Evolutionary conservation across 208 protist genomes (phyloP).

Genomic region (Leishmania amazonensis): DNA sequence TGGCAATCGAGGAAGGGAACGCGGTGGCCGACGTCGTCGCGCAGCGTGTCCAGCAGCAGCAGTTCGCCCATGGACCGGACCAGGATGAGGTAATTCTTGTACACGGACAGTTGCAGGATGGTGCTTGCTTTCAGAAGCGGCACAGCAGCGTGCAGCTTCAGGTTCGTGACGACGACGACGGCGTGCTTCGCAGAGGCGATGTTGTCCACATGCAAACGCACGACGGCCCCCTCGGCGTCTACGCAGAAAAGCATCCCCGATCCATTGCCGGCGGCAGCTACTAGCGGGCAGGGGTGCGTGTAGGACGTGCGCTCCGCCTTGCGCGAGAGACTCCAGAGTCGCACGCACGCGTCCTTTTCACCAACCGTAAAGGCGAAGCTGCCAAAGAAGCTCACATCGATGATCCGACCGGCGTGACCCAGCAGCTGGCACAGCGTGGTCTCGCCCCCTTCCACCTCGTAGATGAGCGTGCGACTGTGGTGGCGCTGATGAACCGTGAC

Average conservation of each 20-base stretch:
- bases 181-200: constrained; percentile 52
- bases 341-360: constrained; percentile 46
- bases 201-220: constrained; percentile 55
- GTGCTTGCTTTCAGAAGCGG: constrained; percentile 19
- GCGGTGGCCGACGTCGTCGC: constrained; percentile 22
- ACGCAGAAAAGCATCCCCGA: constrained; percentile 51
- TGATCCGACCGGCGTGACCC: constrained; percentile 45
- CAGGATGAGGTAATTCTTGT: constrained; percentile 19
- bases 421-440: constrained; percentile 48
- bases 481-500: constrained; percentile 27
- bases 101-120: constrained; percentile 11
- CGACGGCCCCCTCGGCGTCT: constrained; percentile 43
- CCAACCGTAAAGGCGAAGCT: constrained; percentile 64
- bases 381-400: constrained; percentile 54
- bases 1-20: constrained; percentile 26
- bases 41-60: constrained; percentile 29
- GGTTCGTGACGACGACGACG: constrained; percentile 35
- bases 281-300: constrained; percentile 44
- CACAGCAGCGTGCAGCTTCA: constrained; percentile 24
- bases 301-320: constrained; percentile 68
- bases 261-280: constrained; percentile 30
- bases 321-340: constrained; percentile 65
- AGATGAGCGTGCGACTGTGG: constrained; percentile 40
- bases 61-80: constrained; percentile 26
- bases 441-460: constrained; percentile 33